Conservation (phyloP, 805 yeast genomes). For the Wickerhamomyces ciferrii region DNA sequence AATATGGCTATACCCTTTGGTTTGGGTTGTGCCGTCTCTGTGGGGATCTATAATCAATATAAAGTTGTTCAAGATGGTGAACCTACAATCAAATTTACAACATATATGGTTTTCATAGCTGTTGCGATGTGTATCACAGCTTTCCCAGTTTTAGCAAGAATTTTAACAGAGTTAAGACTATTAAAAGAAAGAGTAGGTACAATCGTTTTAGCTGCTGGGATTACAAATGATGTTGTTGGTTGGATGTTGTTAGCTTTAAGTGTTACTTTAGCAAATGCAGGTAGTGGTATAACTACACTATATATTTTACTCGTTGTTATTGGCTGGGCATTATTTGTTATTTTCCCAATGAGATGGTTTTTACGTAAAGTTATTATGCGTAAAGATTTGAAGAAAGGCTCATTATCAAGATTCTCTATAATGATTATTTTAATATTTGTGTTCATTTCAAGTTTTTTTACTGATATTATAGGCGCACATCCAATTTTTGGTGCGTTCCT, state of each 20-base stretch:
- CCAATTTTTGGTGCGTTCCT: conserved; percentile 84
- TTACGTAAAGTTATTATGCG: conserved; percentile 40
- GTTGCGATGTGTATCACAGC: conserved; percentile 85
- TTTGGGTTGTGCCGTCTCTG: conserved; percentile 66
- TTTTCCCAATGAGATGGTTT: conserved; percentile 49
- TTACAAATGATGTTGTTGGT: conserved; percentile 72
- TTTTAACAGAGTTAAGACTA: conserved; percentile 65
- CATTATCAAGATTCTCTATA: conserved; percentile 59
- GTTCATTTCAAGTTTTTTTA: conserved; percentile 67
- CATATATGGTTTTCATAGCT: conserved; percentile 75
- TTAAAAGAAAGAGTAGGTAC: conserved; percentile 69
- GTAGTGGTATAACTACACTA: conserved; percentile 61
- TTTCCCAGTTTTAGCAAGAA: conserved; percentile 78
- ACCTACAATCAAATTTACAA: conserved; percentile 51
- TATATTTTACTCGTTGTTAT: conserved; percentile 60
- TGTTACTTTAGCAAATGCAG: conserved; percentile 71
- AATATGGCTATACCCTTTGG: conserved; percentile 80
- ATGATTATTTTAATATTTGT: conserved; percentile 49
- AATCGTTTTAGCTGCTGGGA: conserved; percentile 78
- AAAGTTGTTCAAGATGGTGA: conserved; percentile 24
- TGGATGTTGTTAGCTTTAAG: conserved; percentile 77
- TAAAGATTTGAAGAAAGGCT: conserved; percentile 50
- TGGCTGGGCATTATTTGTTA: conserved; percentile 64
- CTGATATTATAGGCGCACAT: conserved; percentile 82
- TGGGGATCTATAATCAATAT: conserved; percentile 61